Evolutionary conservation across 2,329 filamentous ascomycete genomes (phyloP), one percentile per base, ranked within the genome.

Genomic region (Bipolaris victoriae): DNA sequence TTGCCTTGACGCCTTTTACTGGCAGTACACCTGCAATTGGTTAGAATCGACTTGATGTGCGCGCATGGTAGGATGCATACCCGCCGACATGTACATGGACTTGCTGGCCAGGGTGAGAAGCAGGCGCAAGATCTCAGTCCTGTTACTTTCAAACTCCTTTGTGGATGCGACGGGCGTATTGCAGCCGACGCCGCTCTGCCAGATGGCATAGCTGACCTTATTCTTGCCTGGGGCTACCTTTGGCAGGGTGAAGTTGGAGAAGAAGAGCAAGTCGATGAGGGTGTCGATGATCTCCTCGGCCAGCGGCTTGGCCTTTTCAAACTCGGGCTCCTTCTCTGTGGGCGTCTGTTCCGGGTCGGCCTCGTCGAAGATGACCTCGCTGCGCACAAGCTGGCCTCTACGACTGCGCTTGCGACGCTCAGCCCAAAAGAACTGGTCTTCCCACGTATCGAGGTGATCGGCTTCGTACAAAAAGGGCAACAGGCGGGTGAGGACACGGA

Each of bases 131-230:
- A 97, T 89, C 78, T 99, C 95, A 64, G 90, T 92, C 57, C 95
- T 87, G 76, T 97, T 97, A 79, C 85, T 96, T 79, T 99, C 95
- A 57, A 91, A 89, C 69, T 98, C 93, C 75, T 92, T 96, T 50
- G 89, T 97, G 3, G 92, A 94, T 9, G 89, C 89, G 66, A 96
- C 88, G 5, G 92, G 87, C 15, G 90, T 91, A 76, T 97, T 96
- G 81, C 94, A 98, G 13, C 95, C 95, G 29, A 99, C 94, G 46
- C 95, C 95, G 72, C 91, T 98, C 79, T 97, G 92, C 95, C 95
- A 99, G 73, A 99, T 98, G 52, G 92, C 90, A 77, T 95, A 97
- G 7, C 89, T 90, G 54, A 97, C 90, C 75, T 95, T 96, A 61
- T 85, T 84, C 71, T 90, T 92, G 52, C 86, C 86, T 55, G 87